Base-by-base conservation (phyloP, 2,329 filamentous ascomycete genomes). In the Trichoderma arundinaceum region DNA sequence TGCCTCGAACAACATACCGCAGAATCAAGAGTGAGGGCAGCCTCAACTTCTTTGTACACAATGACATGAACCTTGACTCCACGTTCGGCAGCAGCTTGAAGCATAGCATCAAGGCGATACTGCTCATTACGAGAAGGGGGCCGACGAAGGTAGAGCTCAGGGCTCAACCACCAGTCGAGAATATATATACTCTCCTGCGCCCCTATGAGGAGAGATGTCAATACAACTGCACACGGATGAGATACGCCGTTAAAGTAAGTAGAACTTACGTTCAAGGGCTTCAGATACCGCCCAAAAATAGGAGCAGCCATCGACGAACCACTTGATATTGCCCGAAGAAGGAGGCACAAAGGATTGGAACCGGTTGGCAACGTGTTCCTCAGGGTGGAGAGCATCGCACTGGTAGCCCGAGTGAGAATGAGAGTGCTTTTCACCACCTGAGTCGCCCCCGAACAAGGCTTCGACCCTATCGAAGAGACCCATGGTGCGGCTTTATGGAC, bases 21-120 rank as follows among this genome's bases (percentile, higher is more conserved):
- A 6, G 80, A 82, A 60, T 82, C 76, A 59, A 82, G 82, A 46
- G 91, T 93, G 72, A 96, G 79, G 44, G 92, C 91, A 73, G 92
- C 90, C 3, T 90, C 87, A 7, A 94, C 91, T 78, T 97, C 94
- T 79, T 96, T 97, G 80, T 97, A 97, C 10, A 97, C 92, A 61
- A 97, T 93, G 59, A 96, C 84, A 71, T 94, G 90, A 71, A 97
- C 83, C 71, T 90, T 87, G 52, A 97, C 93, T 48, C 93, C 94
- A 49, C 93, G 87, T 77, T 94, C 85, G 32, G 94, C 92, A 8
- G 92, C 93, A 63, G 89, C 89, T 72, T 90, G 85, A 54, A 97
- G 85, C 88, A 96, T 89, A 57, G 88, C 86, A 77, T 97, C 93
- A 44, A 97, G 81, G 6, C 93, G 88, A 75, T 96, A 97, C 71